Evolutionary conservation across 352 stramenopile genomes (phyloP), one percentile per base, ranked within the genome.

Genomic region (Phytophthora sojae): DNA sequence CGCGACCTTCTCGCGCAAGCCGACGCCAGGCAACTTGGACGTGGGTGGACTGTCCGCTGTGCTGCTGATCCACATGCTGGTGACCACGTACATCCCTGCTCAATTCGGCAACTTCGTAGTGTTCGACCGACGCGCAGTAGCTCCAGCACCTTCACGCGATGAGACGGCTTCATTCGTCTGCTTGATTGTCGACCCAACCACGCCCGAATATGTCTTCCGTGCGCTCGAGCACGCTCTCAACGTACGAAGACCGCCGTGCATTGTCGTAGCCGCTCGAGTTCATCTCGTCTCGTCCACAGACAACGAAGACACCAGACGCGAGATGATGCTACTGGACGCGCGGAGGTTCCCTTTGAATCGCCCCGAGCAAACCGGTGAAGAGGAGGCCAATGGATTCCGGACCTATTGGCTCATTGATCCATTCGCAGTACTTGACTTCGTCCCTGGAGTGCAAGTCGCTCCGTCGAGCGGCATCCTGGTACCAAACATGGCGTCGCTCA

Each of bases 81-180:
- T 98, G 11, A 97, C 88, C 6, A 98, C 94, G 29, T 96, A 95
- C 67, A 81, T 98, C 17, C 91, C 93, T 0, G 91, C 94, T 0
- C 95, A 98, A 67, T 98, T 97, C 66, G 95, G 93, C 66, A 93
- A 97, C 68, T 96, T 97, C 21, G 80, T 94, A 4, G 88, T 97
- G 1, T 97, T 93, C 60, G 91, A 98, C 19, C 73, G 86, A 29
- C 86, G 86, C 17, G 53, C 85, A 11, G 77, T 92, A n/a, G 73
- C 83, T 0, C 88, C 85, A 23, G n/a, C 70, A 26, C 54, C 68
- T 17, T 84, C 77, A 19, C 80, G 70, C 17, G 81, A 95, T 26
- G 59, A 80, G 56, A 82, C 85, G n/a, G 75, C 68, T 1, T 12
- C 57, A 0, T 93, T 85, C 39, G 62, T 45, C 12, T 93, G 85